Evolutionary conservation across 352 stramenopile species (phyloP), one percentile per base, ranked within the genome.

Genomic region (Phytophthora palmivora): DNA sequence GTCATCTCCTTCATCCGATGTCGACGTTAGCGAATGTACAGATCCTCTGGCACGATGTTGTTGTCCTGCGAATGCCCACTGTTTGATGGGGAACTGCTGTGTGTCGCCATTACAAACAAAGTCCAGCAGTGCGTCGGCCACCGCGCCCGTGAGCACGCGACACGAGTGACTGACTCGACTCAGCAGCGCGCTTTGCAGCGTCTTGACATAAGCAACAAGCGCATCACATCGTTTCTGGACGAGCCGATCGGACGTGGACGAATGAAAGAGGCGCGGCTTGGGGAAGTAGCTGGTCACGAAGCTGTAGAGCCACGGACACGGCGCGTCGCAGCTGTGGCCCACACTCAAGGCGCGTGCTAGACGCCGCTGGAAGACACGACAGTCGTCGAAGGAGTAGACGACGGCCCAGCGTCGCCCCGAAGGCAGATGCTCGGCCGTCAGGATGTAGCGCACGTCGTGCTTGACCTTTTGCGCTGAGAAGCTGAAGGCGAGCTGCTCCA

Each of bases 271-370:
- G 6, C 56, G 61, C 11, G 56, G 57, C 51, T 61, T 71, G 46
- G 62, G 67, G 60, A 75, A 75, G 61, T 72, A 72, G 61, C 67
- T 72, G 43, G 46, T 61, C n/a, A 72, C 52, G 56, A 72, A 75
- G 38, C 61, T 63, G 55, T 63, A 71, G 38, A 75, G 51, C 67
- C 56, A 72, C 45, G 62, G 62, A 28, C 62, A 76, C 6, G 39
- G 42, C 15, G 56, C 67, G 19, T 64, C 26, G 36, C 67, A 72
- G 50, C 26, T 8, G 60, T 74, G 66, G 19, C 60, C 66, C 26
- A 52, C 45, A 18, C 64, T 42, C 14, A 74, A 33, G 10, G 50
- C 54, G 4, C 30, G 44, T 4, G 44, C 53, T 38, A 74, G 36
- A 3, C 30, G 34, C 16, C 32, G 44, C 46, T 68, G 61, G 55